Base-by-base conservation (phyloP, 2,329 filamentous ascomycete species). In the Stagonosporopsis tanaceti region DNA sequence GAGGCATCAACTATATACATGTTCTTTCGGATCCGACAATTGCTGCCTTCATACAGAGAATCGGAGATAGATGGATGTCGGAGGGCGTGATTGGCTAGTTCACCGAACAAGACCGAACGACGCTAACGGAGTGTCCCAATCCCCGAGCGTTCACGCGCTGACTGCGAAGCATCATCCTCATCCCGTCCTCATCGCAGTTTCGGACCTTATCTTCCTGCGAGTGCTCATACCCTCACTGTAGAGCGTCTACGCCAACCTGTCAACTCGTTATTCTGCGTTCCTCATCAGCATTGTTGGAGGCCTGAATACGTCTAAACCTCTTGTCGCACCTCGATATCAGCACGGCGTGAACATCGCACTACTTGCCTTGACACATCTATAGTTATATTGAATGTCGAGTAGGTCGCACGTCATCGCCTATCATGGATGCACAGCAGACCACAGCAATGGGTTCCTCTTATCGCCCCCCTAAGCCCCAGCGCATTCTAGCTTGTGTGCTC, bases 401-500 rank as follows among this genome's bases (percentile, higher is more conserved):
- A 34, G 7, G 4, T n/a, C 15, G 14, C 4, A 7, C 8, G 1
- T n/a, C n/a, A 2, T n/a, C 32, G 5, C n/a, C 6, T 38, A 45
- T 27, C 15, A 63, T 66, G 62, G 59, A 61, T 11, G 48, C 47
- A 61, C 59, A 14, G 50, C 65, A 27, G 50, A 53, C 14, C 24
- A 47, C 25, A 50, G 57, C 38, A 9, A 35, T 44, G n/a, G 30
- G 47, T 24, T 44, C 42, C 45, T 30, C 38, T 28, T 47, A 53
- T 34, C 55, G 42, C 17, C 58, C 59, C 47, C 40, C 61, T 20
- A 76, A 75, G 60, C 62, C 73, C 24, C 74, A 74, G 52, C 75
- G 78, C n/a, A 69, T 81, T 14, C 78, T 83, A 30, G 79, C 84
- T 35, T 94, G 91, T 68, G 82, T 91, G 14, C 81, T 88, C 20